A percentile compares a stretch with the other conserved stretches of the same genome.
These are phyloP conservation scores for Penicillium sp. DNA, from an alignment of 2,329 filamentous ascomycete species.

Conservation along the genomic window DNA sequence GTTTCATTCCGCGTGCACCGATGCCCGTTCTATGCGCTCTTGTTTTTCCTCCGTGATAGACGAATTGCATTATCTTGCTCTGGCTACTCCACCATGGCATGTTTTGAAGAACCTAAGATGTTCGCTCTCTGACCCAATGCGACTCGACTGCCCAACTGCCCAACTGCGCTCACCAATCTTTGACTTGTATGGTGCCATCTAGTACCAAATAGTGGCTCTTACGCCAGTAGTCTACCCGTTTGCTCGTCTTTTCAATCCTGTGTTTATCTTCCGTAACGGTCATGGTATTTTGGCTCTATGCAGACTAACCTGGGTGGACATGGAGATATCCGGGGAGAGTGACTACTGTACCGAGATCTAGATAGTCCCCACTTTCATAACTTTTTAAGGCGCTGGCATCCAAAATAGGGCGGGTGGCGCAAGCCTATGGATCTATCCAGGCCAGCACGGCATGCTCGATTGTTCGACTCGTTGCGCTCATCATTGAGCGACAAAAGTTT, in stretches of 20 bases:
- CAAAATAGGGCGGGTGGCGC: background rate
- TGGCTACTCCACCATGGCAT: conserved; percentile 30
- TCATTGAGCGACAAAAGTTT: background rate
- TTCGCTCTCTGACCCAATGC: conserved; percentile 1
- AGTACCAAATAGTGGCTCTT: background rate
- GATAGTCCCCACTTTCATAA: background rate
- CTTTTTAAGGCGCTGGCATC: background rate
- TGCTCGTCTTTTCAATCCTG: background rate
- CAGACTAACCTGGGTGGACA: background rate
- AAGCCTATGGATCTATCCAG: background rate
- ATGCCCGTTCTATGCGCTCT: background rate
- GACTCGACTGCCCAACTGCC: background rate
- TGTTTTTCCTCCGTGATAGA: conserved; percentile 20
- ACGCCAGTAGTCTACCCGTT: background rate
- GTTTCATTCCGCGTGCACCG: conserved; percentile 9
- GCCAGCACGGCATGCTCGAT: background rate
- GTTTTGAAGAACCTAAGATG: conserved; percentile 4
- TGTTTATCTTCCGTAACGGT: too few relatives aligned
- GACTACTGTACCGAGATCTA: background rate
- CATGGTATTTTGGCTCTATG: too few relatives aligned
- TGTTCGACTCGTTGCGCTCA: background rate
- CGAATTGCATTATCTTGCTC: conserved; percentile 27
- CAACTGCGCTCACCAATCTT: too few relatives aligned
- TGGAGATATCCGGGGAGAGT: background rate
- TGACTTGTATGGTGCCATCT: background rate